Evolutionary conservation across 345 rosid species (phyloP).

Genomic region (Gynandropsis gynandra): DNA sequence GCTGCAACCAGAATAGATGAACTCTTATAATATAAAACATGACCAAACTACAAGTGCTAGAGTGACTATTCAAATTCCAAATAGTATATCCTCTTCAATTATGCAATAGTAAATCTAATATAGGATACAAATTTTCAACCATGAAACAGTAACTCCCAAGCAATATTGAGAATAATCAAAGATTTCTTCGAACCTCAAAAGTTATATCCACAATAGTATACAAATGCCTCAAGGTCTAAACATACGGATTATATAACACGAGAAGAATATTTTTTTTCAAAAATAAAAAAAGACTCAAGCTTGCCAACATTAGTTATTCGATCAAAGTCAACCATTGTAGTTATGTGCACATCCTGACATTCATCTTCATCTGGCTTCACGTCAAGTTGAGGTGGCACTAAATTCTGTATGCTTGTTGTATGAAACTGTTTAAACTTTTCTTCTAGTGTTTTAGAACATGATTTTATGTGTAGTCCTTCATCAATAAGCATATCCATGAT

Average conservation of each 20-base stretch:
- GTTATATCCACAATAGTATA: background rate
- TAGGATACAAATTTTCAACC: slow-evolving; percentile 3
- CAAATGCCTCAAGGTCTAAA: background rate
- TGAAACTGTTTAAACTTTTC: slow-evolving; percentile 39
- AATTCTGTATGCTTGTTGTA: slow-evolving; percentile 26
- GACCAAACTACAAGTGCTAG: slow-evolving; percentile 5
- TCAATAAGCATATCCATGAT: slow-evolving; percentile 52
- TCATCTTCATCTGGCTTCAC: slow-evolving; percentile 44
- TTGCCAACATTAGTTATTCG: slow-evolving; percentile 37
- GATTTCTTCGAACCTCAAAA: background rate
- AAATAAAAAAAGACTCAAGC: slow-evolving; percentile 2
- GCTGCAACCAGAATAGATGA: slow-evolving; percentile 36
- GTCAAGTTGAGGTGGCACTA: slow-evolving; percentile 27
- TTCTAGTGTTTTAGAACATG: slow-evolving; percentile 34
- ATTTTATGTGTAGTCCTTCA: slow-evolving; percentile 46
- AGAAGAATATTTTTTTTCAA: slow-evolving; percentile 15
- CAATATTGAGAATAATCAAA: background rate
- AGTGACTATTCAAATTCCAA: slow-evolving; percentile 7
- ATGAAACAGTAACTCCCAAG: background rate
- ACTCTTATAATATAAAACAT: background rate
- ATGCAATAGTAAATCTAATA: slow-evolving; percentile 8
- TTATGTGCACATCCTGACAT: slow-evolving; percentile 49
- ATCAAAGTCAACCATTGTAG: slow-evolving; percentile 30
- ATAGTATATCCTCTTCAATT: slow-evolving; percentile 6
- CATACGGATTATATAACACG: background rate